These are phyloP conservation scores for Paradendryphiella salina DNA, from an alignment of 2,329 filamentous ascomycete species.

Conservation along the genomic window DNA sequence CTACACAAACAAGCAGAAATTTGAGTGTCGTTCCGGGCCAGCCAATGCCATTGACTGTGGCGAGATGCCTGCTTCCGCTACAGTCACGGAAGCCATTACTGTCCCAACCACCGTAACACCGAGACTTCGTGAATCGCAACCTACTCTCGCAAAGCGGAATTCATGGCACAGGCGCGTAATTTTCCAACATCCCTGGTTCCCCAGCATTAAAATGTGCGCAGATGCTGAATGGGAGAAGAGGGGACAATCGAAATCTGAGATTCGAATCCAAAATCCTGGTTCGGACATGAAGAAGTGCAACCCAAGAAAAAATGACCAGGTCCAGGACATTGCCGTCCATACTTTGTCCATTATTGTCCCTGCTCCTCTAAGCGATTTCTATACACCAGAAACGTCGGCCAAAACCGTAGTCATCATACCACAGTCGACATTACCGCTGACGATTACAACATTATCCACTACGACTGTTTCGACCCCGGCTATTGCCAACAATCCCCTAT, in stretches of 20 bases:
- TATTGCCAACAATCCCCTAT: too few relatives aligned
- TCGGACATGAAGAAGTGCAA: constrained; percentile 5
- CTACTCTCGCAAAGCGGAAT: constrained; percentile 10
- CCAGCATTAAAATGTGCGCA: constrained; percentile 13
- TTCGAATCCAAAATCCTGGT: constrained; percentile 20
- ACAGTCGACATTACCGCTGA: too few relatives aligned
- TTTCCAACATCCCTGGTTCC: constrained; percentile 21
- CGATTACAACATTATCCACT: too few relatives aligned
- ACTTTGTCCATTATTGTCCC: too few relatives aligned
- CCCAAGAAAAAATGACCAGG: too few relatives aligned
- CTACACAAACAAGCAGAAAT: constrained; percentile 8
- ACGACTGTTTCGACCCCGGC: too few relatives aligned
- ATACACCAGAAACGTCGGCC: too few relatives aligned
- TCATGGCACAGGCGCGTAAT: constrained; percentile 25
- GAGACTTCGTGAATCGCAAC: neutral
- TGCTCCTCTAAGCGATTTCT: too few relatives aligned
- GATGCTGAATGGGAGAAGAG: constrained; percentile 32
- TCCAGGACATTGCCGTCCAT: too few relatives aligned
- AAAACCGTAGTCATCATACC: too few relatives aligned
- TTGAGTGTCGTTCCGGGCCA: constrained; percentile 24
- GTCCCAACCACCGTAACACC: constrained; percentile 2
- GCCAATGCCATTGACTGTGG: constrained; percentile 10
- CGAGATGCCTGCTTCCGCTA: constrained; percentile 1
- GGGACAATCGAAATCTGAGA: constrained; percentile 13
- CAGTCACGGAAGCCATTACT: neutral